Evolutionary conservation across 2,329 filamentous ascomycete species (phyloP).

Genomic region (Fusarium liriodendri): DNA sequence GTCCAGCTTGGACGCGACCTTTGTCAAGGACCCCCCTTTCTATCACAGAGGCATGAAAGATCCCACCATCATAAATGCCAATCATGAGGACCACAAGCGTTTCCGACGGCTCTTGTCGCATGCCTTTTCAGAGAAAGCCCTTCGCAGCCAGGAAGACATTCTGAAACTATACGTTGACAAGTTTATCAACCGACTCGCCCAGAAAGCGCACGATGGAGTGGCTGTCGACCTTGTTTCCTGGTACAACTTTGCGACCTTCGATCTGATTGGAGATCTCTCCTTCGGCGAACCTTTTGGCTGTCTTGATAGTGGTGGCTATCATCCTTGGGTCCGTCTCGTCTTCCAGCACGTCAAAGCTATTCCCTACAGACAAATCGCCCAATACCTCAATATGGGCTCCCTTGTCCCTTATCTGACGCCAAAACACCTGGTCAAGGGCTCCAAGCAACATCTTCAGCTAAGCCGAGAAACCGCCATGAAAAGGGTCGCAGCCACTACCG

Average conservation of each 20-base stretch:
- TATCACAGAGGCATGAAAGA: not conserved
- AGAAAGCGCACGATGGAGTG: not conserved
- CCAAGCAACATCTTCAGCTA: not conserved
- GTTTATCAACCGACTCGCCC: not conserved
- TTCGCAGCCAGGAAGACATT: not conserved
- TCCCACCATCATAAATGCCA: not conserved
- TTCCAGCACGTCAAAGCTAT: not conserved
- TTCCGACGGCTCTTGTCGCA: not conserved
- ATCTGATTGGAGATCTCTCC: conserved; percentile 45
- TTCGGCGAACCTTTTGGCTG: conserved; percentile 45
- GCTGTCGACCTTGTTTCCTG: conserved; percentile 16
- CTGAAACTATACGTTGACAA: not conserved
- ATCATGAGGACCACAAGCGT: not conserved
- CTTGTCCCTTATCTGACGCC: not conserved
- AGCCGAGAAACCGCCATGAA: not conserved
- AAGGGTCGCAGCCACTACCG: not conserved
- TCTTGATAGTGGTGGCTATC: conserved; percentile 23
- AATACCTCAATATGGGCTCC: not conserved
- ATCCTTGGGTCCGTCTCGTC: not conserved
- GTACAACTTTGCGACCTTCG: conserved; percentile 47
- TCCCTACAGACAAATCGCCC: not conserved
- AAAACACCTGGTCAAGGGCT: not conserved
- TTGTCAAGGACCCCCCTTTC: not conserved
- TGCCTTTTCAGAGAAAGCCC: not conserved
- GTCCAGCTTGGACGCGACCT: not conserved